A percentile compares a stretch with the other conserved stretches of the same genome.
Conservation (phyloP, 208 protist genomes). For the Leishmania tropica region DNA sequence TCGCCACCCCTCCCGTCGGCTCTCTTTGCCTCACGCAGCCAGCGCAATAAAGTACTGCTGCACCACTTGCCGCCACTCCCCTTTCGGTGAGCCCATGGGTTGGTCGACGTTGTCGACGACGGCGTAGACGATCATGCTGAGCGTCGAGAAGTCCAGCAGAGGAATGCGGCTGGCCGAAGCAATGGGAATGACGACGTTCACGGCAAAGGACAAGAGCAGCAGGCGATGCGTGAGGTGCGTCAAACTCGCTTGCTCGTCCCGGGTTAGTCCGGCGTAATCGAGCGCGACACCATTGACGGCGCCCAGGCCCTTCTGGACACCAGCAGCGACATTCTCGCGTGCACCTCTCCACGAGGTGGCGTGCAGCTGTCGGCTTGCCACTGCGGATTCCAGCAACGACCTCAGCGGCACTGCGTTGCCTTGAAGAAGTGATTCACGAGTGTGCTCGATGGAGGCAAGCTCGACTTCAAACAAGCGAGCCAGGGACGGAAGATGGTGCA, state of each 20-base stretch:
- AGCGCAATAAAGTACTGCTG: slow-evolving; percentile 54
- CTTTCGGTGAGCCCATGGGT: slow-evolving; percentile 14
- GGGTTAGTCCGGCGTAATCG: slow-evolving; percentile 1
- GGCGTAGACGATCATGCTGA: slow-evolving; percentile 63
- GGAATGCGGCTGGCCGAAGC: slow-evolving; percentile 44
- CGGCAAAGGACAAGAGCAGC: slow-evolving; percentile 50
- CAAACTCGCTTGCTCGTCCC: slow-evolving; percentile 6
- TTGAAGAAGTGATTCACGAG: slow-evolving; percentile 3
- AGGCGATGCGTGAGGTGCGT: slow-evolving; percentile 18
- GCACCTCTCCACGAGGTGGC: slow-evolving; percentile 3
- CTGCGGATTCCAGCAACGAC: slow-evolving; percentile 16
- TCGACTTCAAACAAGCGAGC: slow-evolving; percentile 58
- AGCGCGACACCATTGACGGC: background rate
- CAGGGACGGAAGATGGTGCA: slow-evolving; percentile 39
- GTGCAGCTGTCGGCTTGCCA: slow-evolving; percentile 13
- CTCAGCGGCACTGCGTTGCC: background rate
- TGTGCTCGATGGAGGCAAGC: slow-evolving; percentile 30
- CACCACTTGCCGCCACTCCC: slow-evolving; percentile 54
- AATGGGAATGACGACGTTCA: slow-evolving; percentile 71
- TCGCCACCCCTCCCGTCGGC: background rate
- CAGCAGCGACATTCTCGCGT: background rate
- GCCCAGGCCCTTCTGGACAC: background rate
- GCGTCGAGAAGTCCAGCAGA: slow-evolving; percentile 59
- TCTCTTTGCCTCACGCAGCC: background rate
- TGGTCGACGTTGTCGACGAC: slow-evolving; percentile 32